phyloP scores from a whole-genome alignment of 1,139 yeast species.

The Scheffersomyces quercinus region DNA sequence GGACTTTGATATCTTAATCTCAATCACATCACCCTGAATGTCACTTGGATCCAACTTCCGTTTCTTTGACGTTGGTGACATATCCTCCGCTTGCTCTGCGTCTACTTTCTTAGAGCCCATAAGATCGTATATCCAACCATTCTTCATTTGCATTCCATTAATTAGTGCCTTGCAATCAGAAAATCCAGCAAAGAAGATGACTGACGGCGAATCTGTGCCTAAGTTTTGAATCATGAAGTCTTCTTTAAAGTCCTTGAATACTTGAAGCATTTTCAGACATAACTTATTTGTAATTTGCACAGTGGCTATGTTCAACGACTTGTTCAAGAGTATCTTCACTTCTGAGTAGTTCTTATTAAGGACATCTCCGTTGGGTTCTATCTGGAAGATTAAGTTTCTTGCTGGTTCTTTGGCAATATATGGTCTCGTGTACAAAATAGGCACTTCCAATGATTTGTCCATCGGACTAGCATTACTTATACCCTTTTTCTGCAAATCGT shows the following conservation, averaged over 20 bases:
- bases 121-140: constrained; percentile 35
- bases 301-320: constrained; percentile 23
- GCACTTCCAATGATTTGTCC: constrained; percentile 17
- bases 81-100: constrained; percentile 5
- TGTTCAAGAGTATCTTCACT: constrained; percentile 33
- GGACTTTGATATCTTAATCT: constrained; percentile 32
- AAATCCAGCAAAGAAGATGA: constrained; percentile 27
- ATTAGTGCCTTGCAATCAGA: constrained; percentile 30
- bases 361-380: constrained; percentile 29
- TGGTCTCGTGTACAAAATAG: constrained; percentile 57
- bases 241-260: constrained; percentile 24
- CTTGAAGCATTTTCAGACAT: constrained; percentile 24
- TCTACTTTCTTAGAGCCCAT: constrained; percentile 13
- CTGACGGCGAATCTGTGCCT: constrained; percentile 16
- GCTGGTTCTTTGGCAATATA: constrained; percentile 38
- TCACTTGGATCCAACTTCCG: constrained; percentile 12
- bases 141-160: constrained; percentile 39
- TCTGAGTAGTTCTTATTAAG: constrained; percentile 20
- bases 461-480: constrained; percentile 26
- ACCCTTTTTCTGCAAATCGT: constrained; percentile 50
- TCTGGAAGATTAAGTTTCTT: constrained; percentile 58
- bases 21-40: constrained; percentile 35
- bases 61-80: constrained; percentile 11
- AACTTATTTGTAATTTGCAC: constrained; percentile 27
- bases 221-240: constrained; percentile 23